phyloP scores from a whole-genome alignment of 371 early-diverging fungal species.

The Chytridium lagenaria region DNA sequence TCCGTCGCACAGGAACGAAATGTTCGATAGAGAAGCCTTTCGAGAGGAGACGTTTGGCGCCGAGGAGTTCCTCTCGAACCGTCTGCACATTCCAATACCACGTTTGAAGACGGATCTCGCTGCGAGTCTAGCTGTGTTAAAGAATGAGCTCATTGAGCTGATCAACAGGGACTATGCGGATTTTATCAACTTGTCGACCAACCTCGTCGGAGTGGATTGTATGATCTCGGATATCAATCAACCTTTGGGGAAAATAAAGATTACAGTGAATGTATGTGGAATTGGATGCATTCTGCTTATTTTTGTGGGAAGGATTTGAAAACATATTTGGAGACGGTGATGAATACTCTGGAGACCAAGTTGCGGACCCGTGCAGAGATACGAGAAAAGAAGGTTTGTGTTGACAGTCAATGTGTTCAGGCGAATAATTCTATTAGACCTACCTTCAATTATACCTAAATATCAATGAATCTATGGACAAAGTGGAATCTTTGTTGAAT shows the following conservation, averaged over 20 bases:
- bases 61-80: conserved; percentile 67
- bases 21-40: conserved; percentile 20
- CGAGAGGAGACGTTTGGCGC: conserved; percentile 36
- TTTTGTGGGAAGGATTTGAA: conserved; percentile 30
- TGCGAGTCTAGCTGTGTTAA: conserved; percentile 58
- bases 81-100: conserved; percentile 72
- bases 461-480: conserved; percentile 76
- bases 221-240: conserved; percentile 66
- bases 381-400: conserved; percentile 70
- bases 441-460: conserved; percentile 69
- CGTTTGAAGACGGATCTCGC: conserved; percentile 71
- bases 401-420: too few species aligned
- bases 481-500: conserved; percentile 73
- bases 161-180: conserved; percentile 84
- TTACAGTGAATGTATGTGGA: conserved; percentile 63
- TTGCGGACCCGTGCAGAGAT: conserved; percentile 67
- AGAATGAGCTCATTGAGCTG: conserved; percentile 78
- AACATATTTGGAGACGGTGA: conserved; percentile 59
- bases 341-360: conserved; percentile 64
- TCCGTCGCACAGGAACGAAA: neutral
- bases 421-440: conserved; percentile 58
- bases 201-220: conserved; percentile 77
- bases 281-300: neutral
- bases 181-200: conserved; percentile 79
- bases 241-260: conserved; percentile 66